Percentiles rank a stretch among this genome's conserved stretches.
phyloP scores from a whole-genome alignment of 208 protist genomes.

The Trypanosoma vivax region DNA sequence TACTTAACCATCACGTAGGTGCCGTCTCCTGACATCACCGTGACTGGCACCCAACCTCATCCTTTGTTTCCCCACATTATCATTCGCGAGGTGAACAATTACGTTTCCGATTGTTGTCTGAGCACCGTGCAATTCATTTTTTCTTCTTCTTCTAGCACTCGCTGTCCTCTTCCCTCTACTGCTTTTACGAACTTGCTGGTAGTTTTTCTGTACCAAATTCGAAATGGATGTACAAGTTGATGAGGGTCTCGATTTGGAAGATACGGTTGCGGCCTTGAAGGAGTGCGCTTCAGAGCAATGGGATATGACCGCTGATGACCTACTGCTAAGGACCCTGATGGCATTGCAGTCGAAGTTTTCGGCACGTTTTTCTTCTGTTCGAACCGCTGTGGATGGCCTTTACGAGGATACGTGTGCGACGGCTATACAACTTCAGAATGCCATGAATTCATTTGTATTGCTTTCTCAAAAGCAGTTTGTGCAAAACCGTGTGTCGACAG shows the following conservation, averaged over 20 bases:
- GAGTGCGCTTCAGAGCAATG: conserved; percentile 24
- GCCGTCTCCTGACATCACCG: too few species aligned
- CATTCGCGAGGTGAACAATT: too few species aligned
- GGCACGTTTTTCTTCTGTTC: conserved; percentile 17
- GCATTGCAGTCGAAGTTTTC: conserved; percentile 32
- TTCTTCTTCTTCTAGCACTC: conserved; percentile 7
- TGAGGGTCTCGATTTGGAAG: conserved; percentile 12
- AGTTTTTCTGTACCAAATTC: neutral
- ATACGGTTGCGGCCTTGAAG: conserved; percentile 20
- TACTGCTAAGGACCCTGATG: conserved; percentile 36
- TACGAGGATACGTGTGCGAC: conserved; percentile 20
- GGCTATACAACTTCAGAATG: conserved; percentile 39
- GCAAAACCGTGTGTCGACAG: conserved; percentile 59
- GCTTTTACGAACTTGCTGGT: neutral
- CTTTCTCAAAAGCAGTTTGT: conserved; percentile 70
- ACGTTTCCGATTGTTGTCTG: neutral
- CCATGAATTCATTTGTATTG: conserved; percentile 48
- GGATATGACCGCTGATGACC: conserved; percentile 35
- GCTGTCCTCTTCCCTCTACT: neutral
- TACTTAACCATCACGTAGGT: too few species aligned
- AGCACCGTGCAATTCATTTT: neutral
- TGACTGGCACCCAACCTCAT: too few species aligned
- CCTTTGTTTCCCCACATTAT: too few species aligned
- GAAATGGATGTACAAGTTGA: conserved; percentile 19
- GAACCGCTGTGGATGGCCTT: conserved; percentile 28